Base-by-base conservation (phyloP, 306 rosid genomes). In the Quercus variabilis region DNA sequence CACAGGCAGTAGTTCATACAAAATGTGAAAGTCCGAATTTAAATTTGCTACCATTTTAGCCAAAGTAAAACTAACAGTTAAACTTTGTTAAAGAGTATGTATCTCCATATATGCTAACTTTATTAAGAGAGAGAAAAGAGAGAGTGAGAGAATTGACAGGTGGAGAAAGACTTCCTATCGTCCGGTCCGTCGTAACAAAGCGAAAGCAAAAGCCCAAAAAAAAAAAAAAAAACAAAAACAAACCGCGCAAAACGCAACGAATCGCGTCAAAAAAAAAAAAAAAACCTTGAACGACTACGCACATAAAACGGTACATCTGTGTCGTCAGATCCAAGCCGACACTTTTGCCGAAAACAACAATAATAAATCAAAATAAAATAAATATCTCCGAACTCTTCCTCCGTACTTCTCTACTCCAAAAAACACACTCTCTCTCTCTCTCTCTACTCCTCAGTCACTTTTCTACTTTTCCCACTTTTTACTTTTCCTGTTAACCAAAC, bases 401-500 rank as follows among this genome's bases (percentile, higher is more conserved):
- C 13, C 72, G 23, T 1, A 19, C 11, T 41, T 41, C 11, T 41
- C 46, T 41, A 41, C 46, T 41, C 46, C 46, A 41, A 41, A 41
- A 41, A 2, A 7, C 38, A 38, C 43, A 38, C 59, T 43, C 28
- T 25, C 26, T 25, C 26, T 26, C 9, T 38, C 55, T 15, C 20
- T 25, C 4, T 6, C 11, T 41, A 41, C 46, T 41, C 11, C 8
- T 2, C 1, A 0, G 1, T 2, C 20, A 17, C 59, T 35, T 12
- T 54, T 71, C 41, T 55, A 79, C 91, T 86, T 86, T 79, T 73
- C 91, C 81, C 51, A 69, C 86, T 73, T 85, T 83, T 77, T 55
- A 82, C 90, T 86, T 82, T 85, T 84, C 23, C 79, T 72, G 17
- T 63, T 82, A 79, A 85, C 92, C 92, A 83, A 81, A 81, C 88